A percentile compares a stretch with the other conserved stretches of the same genome.
phyloP scores from a whole-genome alignment of 164 flowering plant genomes.

The grape (Vitis vinifera) region ASM3070453v1 NC_081814.1:17163001-17163500 shows the following conservation, averaged over 20 bases:
- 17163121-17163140: too few species aligned
- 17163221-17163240: slow-evolving; percentile 28
- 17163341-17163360: slow-evolving; percentile 26
- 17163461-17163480: neutral
- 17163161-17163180: too few species aligned
- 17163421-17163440: neutral
- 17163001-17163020: too few species aligned
- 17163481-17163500: slow-evolving; percentile 9
- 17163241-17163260: slow-evolving; percentile 20
- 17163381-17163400: slow-evolving; percentile 31
- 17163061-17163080: too few species aligned
- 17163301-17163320: slow-evolving; percentile 29
- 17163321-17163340: slow-evolving; percentile 27
- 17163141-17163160: too few species aligned
- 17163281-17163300: slow-evolving; percentile 38
- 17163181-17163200: slow-evolving; percentile 26
- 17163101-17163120: too few species aligned
- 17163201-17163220: slow-evolving; percentile 27
- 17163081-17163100: too few species aligned
- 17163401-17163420: slow-evolving; percentile 4
- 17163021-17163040: too few species aligned
- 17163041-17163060: too few species aligned
- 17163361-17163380: slow-evolving; percentile 23
- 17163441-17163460: neutral
- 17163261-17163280: slow-evolving; percentile 38